Base-by-base conservation (phyloP, 495 filamentous ascomycete species). In the Hypoxylon crocopeplum region DNA sequence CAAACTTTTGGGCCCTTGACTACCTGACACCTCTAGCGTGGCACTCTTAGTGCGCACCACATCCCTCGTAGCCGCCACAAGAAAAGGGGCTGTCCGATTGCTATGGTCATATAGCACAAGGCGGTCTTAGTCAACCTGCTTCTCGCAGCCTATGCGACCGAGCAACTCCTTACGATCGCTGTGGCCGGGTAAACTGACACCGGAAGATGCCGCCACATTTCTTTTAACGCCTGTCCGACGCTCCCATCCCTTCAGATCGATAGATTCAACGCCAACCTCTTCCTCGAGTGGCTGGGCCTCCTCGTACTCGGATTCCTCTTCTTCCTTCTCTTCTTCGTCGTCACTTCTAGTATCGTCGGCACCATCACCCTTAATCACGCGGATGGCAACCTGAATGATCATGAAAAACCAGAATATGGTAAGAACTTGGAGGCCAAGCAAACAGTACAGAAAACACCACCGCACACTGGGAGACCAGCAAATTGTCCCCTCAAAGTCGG, bases 281-380 rank as follows among this genome's bases (percentile, higher is more conserved):
- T 87, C 78, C 71, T 88, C 85, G 12, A 84, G 72, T 7, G 82
- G 81, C 30, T 72, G 59, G 24, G 73, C 73, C 33, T 77, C 75
- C 59, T 79, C 78, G 20, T 79, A 76, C 32, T 77, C 71, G 48
- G 69, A 72, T 54, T 77, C 74, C 8, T 81, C 81, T 27, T 84
- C 76, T 2, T 80, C 79, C 13, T 85, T 82, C 19, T 84, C 87
- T 19, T 75, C 89, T 66, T 97, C 93, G 57, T 92, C 92, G 59
- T 96, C 93, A 69, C 90, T 95, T 42, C 93, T 86, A 22, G 82
- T 81, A 65, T 98, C 93, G 48, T 96, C 93, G 19, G 93, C 92
- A 21, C 83, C 79, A n/a, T 83, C 82, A 20, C 91, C 92, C 39
- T 77, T 82, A 13, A 97, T 63, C 1, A 96, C 89, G 24, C 84